These are phyloP conservation scores for Xylariaceae sp. DNA, from an alignment of 2,329 filamentous ascomycete genomes.

Conservation along the genomic window DNA sequence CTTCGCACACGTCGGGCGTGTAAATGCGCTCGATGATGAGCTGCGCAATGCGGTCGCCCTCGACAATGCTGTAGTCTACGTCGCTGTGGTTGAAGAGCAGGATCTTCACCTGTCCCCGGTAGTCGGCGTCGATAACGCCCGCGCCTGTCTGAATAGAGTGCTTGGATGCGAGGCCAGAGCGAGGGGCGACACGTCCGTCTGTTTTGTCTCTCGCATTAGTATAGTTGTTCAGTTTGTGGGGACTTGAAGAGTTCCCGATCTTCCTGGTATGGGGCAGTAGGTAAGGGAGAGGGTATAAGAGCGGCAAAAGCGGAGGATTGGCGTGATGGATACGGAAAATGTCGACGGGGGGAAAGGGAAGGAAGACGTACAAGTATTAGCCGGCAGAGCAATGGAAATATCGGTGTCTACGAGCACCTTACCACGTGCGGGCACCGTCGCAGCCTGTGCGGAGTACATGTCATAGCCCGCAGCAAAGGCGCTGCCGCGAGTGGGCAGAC, in stretches of 20 bases:
- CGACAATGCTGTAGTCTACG: conserved; percentile 78
- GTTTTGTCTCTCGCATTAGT: conserved; percentile 16
- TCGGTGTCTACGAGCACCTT: conserved; percentile 90
- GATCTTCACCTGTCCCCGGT: conserved; percentile 92
- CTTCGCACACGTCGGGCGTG: conserved; percentile 90
- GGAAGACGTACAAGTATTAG: conserved; percentile 76
- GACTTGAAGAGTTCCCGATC: neutral
- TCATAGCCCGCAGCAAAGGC: conserved; percentile 94
- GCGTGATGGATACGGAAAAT: neutral
- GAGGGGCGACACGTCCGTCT: conserved; percentile 90
- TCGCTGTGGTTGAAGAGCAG: conserved; percentile 93
- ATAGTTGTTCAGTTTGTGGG: neutral
- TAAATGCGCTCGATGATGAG: conserved; percentile 93
- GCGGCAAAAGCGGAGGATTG: neutral
- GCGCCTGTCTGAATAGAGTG: conserved; percentile 96
- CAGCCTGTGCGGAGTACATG: conserved; percentile 79
- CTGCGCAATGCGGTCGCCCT: conserved; percentile 92
- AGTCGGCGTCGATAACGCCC: conserved; percentile 97
- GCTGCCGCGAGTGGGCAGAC: conserved; percentile 85
- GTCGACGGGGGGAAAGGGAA: conserved; percentile 5
- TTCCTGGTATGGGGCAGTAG: too few species aligned
- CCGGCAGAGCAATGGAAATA: conserved; percentile 88
- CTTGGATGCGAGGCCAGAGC: conserved; percentile 90
- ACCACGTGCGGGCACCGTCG: conserved; percentile 79
- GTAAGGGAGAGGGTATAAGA: too few species aligned